A percentile compares a stretch with the other conserved stretches of the same genome.
phyloP scores from a whole-genome alignment of 2,329 filamentous ascomycete genomes.

The Madurella fahalii region DNA sequence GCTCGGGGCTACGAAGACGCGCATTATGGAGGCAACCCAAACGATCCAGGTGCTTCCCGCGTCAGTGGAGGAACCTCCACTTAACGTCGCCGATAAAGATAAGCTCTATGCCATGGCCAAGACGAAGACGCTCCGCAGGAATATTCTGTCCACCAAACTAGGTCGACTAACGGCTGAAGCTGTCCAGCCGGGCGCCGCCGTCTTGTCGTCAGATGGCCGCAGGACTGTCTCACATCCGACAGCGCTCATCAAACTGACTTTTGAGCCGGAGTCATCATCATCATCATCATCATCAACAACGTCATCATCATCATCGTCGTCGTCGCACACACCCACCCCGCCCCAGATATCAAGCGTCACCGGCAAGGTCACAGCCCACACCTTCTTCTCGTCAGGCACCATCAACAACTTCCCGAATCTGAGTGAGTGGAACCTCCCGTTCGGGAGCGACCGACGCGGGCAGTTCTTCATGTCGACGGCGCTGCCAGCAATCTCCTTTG shows the following conservation, averaged over 20 bases:
- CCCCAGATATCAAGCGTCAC: constrained; percentile 47
- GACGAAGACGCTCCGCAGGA: constrained; percentile 51
- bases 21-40: constrained; percentile 27
- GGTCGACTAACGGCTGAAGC: constrained; percentile 47
- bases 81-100: constrained; percentile 46
- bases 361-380: constrained; percentile 49
- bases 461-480: constrained; percentile 44
- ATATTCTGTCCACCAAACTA: constrained; percentile 48
- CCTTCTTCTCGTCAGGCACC: constrained; percentile 47
- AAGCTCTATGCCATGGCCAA: constrained; percentile 47
- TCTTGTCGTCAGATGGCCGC: constrained; percentile 48
- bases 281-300: not conserved
- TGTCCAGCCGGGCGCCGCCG: constrained; percentile 41
- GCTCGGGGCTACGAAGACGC: constrained; percentile 17
- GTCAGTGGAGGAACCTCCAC: constrained; percentile 46
- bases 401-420: constrained; percentile 48
- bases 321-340: constrained; percentile 34
- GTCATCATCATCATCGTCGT: not conserved
- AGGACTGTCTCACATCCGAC: constrained; percentile 37
- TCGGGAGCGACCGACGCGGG: constrained; percentile 38
- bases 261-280: constrained; percentile 39
- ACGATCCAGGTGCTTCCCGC: constrained; percentile 52
- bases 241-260: constrained; percentile 44
- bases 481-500: constrained; percentile 36
- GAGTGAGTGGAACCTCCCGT: constrained; percentile 37